Conservation (phyloP, 2,329 filamentous ascomycete species). For the Hymenoscyphus salicellus region DNA sequence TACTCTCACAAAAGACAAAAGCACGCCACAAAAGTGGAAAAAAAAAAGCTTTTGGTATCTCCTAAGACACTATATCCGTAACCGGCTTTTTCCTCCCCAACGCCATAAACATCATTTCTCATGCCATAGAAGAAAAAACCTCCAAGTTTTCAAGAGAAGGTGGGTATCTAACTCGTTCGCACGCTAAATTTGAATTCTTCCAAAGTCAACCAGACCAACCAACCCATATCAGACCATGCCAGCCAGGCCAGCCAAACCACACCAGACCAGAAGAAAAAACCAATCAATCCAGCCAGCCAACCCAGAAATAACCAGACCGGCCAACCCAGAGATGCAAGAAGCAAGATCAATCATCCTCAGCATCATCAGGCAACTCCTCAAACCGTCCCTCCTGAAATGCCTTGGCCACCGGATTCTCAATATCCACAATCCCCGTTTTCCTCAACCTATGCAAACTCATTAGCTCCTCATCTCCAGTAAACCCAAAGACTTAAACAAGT, state of each 20-base stretch:
- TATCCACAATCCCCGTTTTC: conserved; percentile 34
- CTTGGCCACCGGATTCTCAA: conserved; percentile 32
- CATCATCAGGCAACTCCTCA: conserved; percentile 31
- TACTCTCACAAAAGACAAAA: too few relatives aligned
- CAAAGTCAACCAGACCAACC: not conserved
- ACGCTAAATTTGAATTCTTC: not conserved
- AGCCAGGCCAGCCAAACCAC: too few relatives aligned
- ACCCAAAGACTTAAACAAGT: too few relatives aligned
- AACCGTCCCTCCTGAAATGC: conserved; percentile 32
- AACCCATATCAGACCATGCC: too few relatives aligned
- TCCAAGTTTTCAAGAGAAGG: not conserved
- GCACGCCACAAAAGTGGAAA: too few relatives aligned
- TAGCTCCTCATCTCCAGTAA: conserved; percentile 14
- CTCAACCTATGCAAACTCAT: conserved; percentile 25
- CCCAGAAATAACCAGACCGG: not conserved
- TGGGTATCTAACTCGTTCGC: not conserved
- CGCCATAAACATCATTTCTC: not conserved
- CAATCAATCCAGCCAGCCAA: too few relatives aligned
- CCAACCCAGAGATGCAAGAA: too few relatives aligned
- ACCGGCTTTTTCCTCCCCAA: not conserved
- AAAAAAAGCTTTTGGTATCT: too few relatives aligned
- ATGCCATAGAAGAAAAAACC: not conserved
- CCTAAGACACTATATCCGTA: too few relatives aligned
- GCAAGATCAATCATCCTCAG: conserved; percentile 16
- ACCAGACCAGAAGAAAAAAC: too few relatives aligned